These are phyloP conservation scores for Xylogone sp. DNA, from an alignment of 2,329 filamentous ascomycete genomes.

Conservation along the genomic window DNA sequence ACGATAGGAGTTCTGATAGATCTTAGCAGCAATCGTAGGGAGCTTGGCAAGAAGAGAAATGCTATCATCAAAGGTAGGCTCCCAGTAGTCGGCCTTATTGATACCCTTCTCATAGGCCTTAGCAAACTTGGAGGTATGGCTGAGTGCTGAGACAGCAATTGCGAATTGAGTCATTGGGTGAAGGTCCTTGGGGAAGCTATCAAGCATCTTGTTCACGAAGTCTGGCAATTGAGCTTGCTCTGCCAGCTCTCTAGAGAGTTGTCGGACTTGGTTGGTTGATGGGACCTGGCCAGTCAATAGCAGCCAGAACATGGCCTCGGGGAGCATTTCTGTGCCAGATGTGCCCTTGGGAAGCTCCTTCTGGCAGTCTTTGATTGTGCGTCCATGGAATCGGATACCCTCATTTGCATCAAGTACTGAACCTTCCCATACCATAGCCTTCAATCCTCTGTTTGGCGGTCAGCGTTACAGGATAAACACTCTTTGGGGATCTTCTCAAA, in stretches of 20 bases:
- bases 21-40: conserved; percentile 93
- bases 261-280: conserved; percentile 74
- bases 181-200: conserved; percentile 82
- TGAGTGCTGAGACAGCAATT: conserved; percentile 91
- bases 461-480: conserved; percentile 5
- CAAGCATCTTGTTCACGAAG: conserved; percentile 84
- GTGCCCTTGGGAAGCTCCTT: conserved; percentile 88
- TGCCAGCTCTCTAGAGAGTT: conserved; percentile 80
- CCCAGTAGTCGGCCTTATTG: conserved; percentile 98
- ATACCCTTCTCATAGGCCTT: conserved; percentile 88
- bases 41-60: conserved; percentile 95
- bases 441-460: conserved; percentile 62
- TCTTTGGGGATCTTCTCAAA: not conserved
- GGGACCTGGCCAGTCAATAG: conserved; percentile 91
- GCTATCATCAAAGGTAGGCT: conserved; percentile 92
- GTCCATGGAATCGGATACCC: conserved; percentile 96
- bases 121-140: conserved; percentile 90
- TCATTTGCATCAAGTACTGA: conserved; percentile 95
- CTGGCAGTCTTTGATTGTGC: conserved; percentile 98
- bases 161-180: conserved; percentile 99
- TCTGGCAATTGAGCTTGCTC: conserved; percentile 78
- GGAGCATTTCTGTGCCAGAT: conserved; percentile 92
- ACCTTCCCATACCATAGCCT: conserved; percentile 98
- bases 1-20: conserved; percentile 87
- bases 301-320: conserved; percentile 99